phyloP scores from a whole-genome alignment of 2,329 filamentous ascomycete genomes.

The Ceratocystis ficicola region DNA sequence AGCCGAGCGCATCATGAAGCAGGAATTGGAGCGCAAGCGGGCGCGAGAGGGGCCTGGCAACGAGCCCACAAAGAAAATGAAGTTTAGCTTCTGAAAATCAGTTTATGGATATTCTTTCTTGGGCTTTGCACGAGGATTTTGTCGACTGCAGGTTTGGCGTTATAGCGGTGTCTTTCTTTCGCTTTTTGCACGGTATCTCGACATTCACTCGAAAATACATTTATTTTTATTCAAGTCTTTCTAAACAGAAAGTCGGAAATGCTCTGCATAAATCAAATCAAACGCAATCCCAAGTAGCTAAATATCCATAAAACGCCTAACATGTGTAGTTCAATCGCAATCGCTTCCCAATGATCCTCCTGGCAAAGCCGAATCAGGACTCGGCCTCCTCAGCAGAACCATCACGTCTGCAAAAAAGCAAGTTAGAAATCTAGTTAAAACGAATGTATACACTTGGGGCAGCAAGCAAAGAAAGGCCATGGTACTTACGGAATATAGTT shows the following conservation, averaged over 20 bases:
- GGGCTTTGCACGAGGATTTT: neutral
- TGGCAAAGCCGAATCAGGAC: constrained; percentile 26
- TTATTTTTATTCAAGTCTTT: neutral
- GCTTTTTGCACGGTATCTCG: neutral
- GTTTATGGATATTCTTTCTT: neutral
- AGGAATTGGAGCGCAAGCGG: constrained; percentile 62
- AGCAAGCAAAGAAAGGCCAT: constrained; percentile 33
- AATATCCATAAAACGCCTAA: constrained; percentile 11
- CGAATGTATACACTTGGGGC: neutral
- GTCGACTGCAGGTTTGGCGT: neutral
- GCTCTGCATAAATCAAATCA: constrained; percentile 11
- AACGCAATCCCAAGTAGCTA: constrained; percentile 5
- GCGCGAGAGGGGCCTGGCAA: constrained; percentile 38
- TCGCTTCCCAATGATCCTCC: neutral
- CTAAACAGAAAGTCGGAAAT: constrained; percentile 4
- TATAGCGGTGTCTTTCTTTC: constrained; percentile 1
- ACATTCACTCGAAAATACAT: neutral
- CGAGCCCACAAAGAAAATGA: constrained; percentile 36
- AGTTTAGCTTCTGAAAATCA: constrained; percentile 20
- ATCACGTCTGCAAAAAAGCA: constrained; percentile 38
- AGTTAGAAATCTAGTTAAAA: neutral
- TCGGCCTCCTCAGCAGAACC: constrained; percentile 43
- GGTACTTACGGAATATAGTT: constrained; percentile 53
- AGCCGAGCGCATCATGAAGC: constrained; percentile 78
- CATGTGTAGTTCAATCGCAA: neutral